phyloP scores from a whole-genome alignment of 2,329 filamentous ascomycete genomes.

The Byssothecium circinans region DNA sequence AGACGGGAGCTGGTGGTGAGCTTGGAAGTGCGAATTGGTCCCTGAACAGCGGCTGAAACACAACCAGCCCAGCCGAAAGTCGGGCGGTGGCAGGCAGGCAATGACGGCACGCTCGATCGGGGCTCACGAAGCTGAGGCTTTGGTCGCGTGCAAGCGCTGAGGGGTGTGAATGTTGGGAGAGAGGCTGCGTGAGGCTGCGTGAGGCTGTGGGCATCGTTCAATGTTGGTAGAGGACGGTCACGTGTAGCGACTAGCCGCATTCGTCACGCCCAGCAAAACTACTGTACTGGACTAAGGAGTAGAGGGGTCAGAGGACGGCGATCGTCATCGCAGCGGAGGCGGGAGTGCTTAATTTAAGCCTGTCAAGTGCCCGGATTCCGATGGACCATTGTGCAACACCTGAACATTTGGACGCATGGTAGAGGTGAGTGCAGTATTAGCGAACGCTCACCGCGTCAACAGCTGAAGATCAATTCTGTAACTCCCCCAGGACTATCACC shows the following conservation, averaged over 20 bases:
- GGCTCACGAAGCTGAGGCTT: not conserved
- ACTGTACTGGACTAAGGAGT: too few relatives aligned
- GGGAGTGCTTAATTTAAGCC: constrained; percentile 1
- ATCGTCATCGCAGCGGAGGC: not conserved
- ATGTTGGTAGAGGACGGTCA: too few relatives aligned
- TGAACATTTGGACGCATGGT: too few relatives aligned
- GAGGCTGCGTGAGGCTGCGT: constrained; percentile 6
- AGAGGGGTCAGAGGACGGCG: not conserved
- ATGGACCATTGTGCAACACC: too few relatives aligned
- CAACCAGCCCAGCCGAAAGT: constrained; percentile 20
- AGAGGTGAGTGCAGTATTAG: too few relatives aligned
- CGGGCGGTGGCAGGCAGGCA: constrained; percentile 2
- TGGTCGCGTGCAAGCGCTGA: not conserved
- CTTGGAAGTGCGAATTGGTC: constrained; percentile 20
- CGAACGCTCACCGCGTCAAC: too few relatives aligned
- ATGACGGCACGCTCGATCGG: constrained; percentile 3
- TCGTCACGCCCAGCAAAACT: not conserved
- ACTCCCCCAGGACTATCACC: too few relatives aligned
- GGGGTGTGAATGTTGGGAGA: not conserved
- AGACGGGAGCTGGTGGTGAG: constrained; percentile 6
- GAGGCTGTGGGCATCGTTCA: too few relatives aligned
- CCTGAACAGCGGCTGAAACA: constrained; percentile 32
- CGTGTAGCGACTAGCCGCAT: not conserved
- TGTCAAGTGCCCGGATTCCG: constrained; percentile 1
- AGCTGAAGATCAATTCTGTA: too few relatives aligned